Conservation (phyloP, 164 flowering plant species). For the Aristolochia fimbriata region DNA sequence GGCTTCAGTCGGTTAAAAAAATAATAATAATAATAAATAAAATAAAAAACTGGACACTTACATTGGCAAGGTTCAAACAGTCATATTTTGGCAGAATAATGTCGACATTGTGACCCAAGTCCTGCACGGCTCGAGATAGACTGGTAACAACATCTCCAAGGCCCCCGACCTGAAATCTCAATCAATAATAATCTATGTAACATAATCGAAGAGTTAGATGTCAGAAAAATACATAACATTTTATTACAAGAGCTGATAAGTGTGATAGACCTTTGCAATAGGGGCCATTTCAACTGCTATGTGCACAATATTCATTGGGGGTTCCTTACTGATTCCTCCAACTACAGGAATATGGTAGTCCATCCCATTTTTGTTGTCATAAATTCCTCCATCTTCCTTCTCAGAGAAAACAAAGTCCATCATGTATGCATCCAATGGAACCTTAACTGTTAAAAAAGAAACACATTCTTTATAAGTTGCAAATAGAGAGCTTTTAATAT, state of each 20-base stretch:
- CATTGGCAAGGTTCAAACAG: constrained; percentile 71
- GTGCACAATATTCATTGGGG: constrained; percentile 94
- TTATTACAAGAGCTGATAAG: background rate
- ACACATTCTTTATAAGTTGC: background rate
- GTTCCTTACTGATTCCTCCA: constrained; percentile 76
- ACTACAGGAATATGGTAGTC: constrained; percentile 91
- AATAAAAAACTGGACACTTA: no score
- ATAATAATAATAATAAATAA: no score
- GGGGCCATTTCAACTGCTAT: constrained; percentile 99
- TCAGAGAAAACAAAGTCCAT: constrained; percentile 99
- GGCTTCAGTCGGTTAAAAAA: background rate
- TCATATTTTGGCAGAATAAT: constrained; percentile 96
- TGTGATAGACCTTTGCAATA: constrained; percentile 72
- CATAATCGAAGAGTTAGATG: background rate
- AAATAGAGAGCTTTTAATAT: no score
- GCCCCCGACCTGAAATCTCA: constrained; percentile 79
- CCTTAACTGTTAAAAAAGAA: constrained; percentile 50
- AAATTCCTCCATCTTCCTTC: constrained; percentile 85
- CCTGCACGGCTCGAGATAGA: constrained; percentile 96
- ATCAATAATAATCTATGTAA: background rate
- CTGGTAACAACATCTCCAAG: constrained; percentile 99
- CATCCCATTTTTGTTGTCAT: constrained; percentile 76
- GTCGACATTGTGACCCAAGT: constrained; percentile 83
- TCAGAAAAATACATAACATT: background rate
- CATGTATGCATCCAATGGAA: constrained; percentile 92